Evolutionary conservation across 2,329 filamentous ascomycete species (phyloP).

Genomic region (Diaporthe humulicola): DNA sequence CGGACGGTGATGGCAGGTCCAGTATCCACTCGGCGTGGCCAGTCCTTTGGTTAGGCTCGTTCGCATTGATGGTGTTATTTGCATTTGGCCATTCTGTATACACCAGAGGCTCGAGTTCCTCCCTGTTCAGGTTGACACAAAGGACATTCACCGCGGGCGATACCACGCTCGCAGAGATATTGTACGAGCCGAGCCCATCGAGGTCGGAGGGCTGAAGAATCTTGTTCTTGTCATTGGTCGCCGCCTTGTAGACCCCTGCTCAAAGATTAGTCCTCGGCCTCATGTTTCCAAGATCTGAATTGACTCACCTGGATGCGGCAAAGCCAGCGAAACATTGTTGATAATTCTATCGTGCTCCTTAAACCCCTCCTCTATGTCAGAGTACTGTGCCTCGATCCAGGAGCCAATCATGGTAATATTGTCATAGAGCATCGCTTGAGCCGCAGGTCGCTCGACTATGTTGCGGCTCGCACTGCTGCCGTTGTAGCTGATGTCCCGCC

Average conservation of each 20-base stretch:
- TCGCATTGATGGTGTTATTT: constrained; percentile 47
- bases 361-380: constrained; percentile 66
- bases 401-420: constrained; percentile 78
- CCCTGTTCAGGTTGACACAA: constrained; percentile 74
- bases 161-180: constrained; percentile 75
- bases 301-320: constrained; percentile 74
- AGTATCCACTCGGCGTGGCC: constrained; percentile 53
- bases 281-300: not conserved
- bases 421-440: constrained; percentile 75
- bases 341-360: constrained; percentile 68
- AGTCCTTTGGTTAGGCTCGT: constrained; percentile 47
- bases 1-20: constrained; percentile 51
- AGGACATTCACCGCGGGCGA: constrained; percentile 80
- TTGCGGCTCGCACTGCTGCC: constrained; percentile 57
- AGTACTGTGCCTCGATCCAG: constrained; percentile 73
- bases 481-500: constrained; percentile 62
- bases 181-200: constrained; percentile 77
- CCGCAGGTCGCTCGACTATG: constrained; percentile 65
- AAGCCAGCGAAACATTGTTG: constrained; percentile 82
- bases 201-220: constrained; percentile 79
- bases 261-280: not conserved
- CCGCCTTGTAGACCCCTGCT: constrained; percentile 72
- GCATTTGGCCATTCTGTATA: constrained; percentile 71
- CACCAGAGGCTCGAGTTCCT: constrained; percentile 74
- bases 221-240: constrained; percentile 69